A percentile compares a stretch with the other conserved stretches of the same genome.
Conservation (phyloP, 73 alveolate genomes). For the Blepharisma stoltei region DNA sequence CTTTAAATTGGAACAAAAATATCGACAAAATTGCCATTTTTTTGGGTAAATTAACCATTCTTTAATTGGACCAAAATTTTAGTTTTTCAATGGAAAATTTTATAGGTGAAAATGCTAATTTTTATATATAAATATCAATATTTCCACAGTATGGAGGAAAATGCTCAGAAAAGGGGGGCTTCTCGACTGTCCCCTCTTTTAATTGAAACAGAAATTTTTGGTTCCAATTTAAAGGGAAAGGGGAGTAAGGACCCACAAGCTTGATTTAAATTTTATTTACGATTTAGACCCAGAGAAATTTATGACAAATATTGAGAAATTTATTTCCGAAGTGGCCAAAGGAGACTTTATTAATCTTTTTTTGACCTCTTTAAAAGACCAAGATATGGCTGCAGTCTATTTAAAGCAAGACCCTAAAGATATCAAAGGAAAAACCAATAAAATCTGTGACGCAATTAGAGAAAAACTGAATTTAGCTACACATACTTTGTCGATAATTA, state of each 20-base stretch:
- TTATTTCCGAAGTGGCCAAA: slow-evolving; percentile 70
- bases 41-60: too few relatives aligned
- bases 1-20: too few relatives aligned
- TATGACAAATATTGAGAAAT: slow-evolving; percentile 63
- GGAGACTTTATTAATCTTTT: slow-evolving; percentile 83
- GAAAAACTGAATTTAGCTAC: slow-evolving; percentile 45
- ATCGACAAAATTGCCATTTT: too few relatives aligned
- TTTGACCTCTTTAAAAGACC: slow-evolving; percentile 80
- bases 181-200: too few relatives aligned
- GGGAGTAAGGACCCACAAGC: slow-evolving; percentile 89
- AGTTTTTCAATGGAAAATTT: too few relatives aligned
- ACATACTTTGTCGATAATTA: slow-evolving; percentile 62
- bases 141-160: too few relatives aligned
- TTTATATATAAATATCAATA: too few relatives aligned
- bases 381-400: slow-evolving; percentile 39
- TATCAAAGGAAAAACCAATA: slow-evolving; percentile 45
- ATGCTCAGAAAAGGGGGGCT: too few relatives aligned
- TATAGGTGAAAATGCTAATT: too few relatives aligned
- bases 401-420: slow-evolving; percentile 37
- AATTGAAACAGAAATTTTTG: too few relatives aligned
- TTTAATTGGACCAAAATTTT: too few relatives aligned
- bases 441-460: slow-evolving; percentile 43
- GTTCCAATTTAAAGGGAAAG: too few relatives aligned
- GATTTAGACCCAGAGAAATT: slow-evolving; percentile 88
- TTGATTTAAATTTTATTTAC: slow-evolving; percentile 87